Evolutionary conservation across 164 flowering plant species (phyloP).

Genomic region (Chimonanthus praecox): DNA sequence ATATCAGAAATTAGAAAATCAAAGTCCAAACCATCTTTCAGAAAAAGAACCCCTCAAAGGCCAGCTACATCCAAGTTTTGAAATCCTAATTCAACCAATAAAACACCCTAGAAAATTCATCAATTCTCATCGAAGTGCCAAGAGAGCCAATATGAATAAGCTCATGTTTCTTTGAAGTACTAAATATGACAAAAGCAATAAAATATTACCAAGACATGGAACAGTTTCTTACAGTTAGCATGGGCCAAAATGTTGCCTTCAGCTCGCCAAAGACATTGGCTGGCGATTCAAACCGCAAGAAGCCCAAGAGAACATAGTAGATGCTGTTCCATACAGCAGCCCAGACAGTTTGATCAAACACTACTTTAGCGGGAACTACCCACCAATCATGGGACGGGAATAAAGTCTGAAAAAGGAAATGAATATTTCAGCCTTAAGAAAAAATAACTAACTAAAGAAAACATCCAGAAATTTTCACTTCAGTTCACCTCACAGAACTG

Average conservation of each 20-base stretch:
- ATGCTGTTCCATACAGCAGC: slow-evolving; percentile 89
- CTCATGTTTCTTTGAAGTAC: not conserved
- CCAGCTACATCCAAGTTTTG: not conserved
- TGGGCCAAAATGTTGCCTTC: slow-evolving; percentile 74
- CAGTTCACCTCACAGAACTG: slow-evolving; percentile 63
- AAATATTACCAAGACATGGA: slow-evolving; percentile 1
- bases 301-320: slow-evolving; percentile 59
- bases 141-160: not conserved
- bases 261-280: slow-evolving; percentile 43
- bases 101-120: not conserved
- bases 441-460: slow-evolving; percentile 3
- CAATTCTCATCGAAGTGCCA: not conserved
- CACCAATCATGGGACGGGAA: slow-evolving; percentile 93
- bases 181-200: not conserved
- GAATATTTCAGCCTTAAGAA: slow-evolving; percentile 15
- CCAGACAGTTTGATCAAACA: slow-evolving; percentile 90
- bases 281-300: slow-evolving; percentile 71
- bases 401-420: slow-evolving; percentile 44
- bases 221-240: slow-evolving; percentile 66
- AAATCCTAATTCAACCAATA: not conserved
- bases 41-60: not conserved
- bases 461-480: not conserved
- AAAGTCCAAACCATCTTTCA: not conserved
- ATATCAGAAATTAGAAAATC: slow-evolving; percentile 2
- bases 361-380: slow-evolving; percentile 92